phyloP scores from a whole-genome alignment of 148 eudicot genomes.

The Camellia japonica region DNA sequence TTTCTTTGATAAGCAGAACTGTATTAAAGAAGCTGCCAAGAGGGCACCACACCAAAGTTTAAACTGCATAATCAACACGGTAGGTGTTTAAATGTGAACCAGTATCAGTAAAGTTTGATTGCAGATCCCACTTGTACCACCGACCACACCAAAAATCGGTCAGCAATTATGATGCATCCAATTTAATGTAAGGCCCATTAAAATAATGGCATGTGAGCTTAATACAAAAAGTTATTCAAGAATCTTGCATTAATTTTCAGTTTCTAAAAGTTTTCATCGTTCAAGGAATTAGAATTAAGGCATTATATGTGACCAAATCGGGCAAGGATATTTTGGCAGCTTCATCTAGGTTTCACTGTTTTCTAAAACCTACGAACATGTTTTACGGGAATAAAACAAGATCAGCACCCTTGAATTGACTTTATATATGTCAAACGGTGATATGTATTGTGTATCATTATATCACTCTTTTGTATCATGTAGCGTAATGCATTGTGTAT shows the following conservation, averaged over 20 bases:
- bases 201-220: background rate
- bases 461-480: no score
- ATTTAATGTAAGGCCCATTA: background rate
- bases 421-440: no score
- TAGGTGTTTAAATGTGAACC: background rate
- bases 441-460: background rate
- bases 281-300: background rate
- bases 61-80: background rate
- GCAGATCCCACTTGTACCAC: background rate
- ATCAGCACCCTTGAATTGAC: background rate
- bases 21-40: no score
- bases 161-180: background rate
- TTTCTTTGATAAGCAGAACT: no score
- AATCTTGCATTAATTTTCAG: background rate
- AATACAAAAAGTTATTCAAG: background rate
- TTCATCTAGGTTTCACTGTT: background rate
- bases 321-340: background rate
- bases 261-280: no score
- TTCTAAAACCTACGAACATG: background rate
- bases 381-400: background rate
- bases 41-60: background rate
- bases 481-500: background rate
- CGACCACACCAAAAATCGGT: background rate
- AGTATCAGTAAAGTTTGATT: background rate
- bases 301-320: background rate